Evolutionary conservation across 345 rosid genomes (phyloP).

Genomic region (Raphanus sativus): DNA sequence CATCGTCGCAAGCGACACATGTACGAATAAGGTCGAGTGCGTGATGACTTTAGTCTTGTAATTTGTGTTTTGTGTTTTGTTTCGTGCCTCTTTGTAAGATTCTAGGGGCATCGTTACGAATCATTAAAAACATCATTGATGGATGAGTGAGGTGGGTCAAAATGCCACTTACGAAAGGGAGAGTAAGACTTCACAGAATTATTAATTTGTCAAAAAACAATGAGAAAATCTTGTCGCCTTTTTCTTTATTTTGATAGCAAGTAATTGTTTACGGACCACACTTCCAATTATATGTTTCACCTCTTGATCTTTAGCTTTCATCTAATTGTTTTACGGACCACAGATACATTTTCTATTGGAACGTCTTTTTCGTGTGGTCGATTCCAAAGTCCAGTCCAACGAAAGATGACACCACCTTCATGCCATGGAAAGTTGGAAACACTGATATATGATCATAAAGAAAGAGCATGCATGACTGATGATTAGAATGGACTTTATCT

Average conservation of each 20-base stretch:
- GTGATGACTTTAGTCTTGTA: neutral
- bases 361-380: slow-evolving; percentile 24
- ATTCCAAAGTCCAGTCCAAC: slow-evolving; percentile 10
- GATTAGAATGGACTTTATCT: neutral
- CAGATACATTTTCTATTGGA: neutral
- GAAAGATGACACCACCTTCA: neutral
- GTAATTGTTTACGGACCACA: too few species aligned
- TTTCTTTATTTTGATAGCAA: too few species aligned
- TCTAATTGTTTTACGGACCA: slow-evolving; percentile 13
- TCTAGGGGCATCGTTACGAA: neutral
- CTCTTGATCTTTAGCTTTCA: neutral
- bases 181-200: neutral
- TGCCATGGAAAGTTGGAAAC: neutral
- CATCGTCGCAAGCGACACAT: neutral
- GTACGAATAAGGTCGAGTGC: neutral
- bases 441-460: neutral
- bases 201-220: neutral
- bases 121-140: neutral
- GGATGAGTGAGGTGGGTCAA: neutral
- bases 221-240: neutral
- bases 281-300: neutral
- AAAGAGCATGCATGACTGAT: neutral
- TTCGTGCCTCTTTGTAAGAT: slow-evolving; percentile 14
- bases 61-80: too few species aligned
- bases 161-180: neutral